Evolutionary conservation across 495 filamentous ascomycete genomes (phyloP).

Genomic region (Corynascus novoguineensis): DNA sequence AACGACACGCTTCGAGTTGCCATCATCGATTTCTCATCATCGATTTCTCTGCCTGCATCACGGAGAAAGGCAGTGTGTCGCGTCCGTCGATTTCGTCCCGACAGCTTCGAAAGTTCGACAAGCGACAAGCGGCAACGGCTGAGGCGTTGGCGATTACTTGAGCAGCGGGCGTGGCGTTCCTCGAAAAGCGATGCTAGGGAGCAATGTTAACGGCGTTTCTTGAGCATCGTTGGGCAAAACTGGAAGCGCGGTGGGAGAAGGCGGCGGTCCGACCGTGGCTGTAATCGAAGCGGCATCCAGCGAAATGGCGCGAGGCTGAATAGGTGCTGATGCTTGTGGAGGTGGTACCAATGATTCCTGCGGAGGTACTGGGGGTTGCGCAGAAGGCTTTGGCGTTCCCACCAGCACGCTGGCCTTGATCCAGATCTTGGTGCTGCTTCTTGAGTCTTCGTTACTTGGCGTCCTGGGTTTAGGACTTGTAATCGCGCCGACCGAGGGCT

Average conservation of each 20-base stretch:
- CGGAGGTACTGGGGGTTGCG: background rate
- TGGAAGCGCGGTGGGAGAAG: background rate
- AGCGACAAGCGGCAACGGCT: background rate
- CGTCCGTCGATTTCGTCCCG: background rate
- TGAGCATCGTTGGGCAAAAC: background rate
- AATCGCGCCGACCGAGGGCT: slow-evolving; percentile 4
- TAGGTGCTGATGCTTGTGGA: background rate
- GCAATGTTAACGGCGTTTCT: background rate
- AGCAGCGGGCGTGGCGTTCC: background rate
- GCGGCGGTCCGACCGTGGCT: background rate
- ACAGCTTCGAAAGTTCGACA: background rate
- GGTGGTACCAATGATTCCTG: too few relatives aligned
- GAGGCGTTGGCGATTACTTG: background rate
- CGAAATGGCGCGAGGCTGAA: too few relatives aligned
- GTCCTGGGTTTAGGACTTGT: background rate
- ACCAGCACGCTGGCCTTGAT: slow-evolving; percentile 9
- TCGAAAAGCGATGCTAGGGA: background rate
- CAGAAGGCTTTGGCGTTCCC: background rate
- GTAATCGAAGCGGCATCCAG: background rate
- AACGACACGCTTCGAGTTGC: too few relatives aligned
- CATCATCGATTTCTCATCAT: too few relatives aligned
- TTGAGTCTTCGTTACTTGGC: background rate
- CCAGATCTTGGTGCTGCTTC: background rate
- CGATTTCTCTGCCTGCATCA: too few relatives aligned
- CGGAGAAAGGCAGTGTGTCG: too few relatives aligned